Conservation (phyloP, 352 stramenopile genomes). For the Blastocystis sp. region DNA sequence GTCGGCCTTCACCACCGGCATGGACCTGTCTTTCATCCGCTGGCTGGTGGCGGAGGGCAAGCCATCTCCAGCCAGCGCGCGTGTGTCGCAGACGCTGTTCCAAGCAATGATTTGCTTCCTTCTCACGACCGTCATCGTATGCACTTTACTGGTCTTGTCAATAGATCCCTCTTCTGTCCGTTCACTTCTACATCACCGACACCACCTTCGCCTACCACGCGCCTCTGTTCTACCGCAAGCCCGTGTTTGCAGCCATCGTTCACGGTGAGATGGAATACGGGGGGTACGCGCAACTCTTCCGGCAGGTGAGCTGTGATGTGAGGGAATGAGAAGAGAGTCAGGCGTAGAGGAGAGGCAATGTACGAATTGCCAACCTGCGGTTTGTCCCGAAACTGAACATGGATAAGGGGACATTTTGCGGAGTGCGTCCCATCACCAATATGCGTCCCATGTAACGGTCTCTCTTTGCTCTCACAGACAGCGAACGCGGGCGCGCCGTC, state of each 20-base stretch:
- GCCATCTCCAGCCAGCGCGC: not conserved
- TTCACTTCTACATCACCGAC: slow-evolving; percentile 21
- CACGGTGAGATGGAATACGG: not conserved
- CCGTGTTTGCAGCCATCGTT: slow-evolving; percentile 10
- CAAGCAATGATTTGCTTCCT: not conserved
- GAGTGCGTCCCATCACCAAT: slow-evolving; percentile 10
- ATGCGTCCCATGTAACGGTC: not conserved
- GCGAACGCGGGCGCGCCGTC: not conserved
- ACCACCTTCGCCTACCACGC: not conserved
- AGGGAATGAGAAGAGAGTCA: not conserved
- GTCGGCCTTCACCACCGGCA: not conserved
- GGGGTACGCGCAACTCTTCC: slow-evolving; percentile 2
- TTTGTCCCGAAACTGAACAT: slow-evolving; percentile 20
- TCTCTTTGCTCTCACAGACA: not conserved
- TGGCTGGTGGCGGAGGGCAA: not conserved
- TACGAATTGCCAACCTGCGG: not conserved
- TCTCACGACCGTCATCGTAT: not conserved
- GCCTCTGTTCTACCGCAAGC: slow-evolving; percentile 29
- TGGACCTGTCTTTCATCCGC: not conserved
- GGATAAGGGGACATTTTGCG: not conserved
- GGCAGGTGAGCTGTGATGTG: not conserved
- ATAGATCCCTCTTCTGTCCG: slow-evolving; percentile 9
- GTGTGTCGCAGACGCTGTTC: not conserved
- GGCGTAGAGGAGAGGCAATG: no score
- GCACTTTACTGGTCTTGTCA: not conserved